These are phyloP conservation scores for Trypanosoma melophagium DNA, from an alignment of 208 protist genomes.

Conservation along the genomic window DNA sequence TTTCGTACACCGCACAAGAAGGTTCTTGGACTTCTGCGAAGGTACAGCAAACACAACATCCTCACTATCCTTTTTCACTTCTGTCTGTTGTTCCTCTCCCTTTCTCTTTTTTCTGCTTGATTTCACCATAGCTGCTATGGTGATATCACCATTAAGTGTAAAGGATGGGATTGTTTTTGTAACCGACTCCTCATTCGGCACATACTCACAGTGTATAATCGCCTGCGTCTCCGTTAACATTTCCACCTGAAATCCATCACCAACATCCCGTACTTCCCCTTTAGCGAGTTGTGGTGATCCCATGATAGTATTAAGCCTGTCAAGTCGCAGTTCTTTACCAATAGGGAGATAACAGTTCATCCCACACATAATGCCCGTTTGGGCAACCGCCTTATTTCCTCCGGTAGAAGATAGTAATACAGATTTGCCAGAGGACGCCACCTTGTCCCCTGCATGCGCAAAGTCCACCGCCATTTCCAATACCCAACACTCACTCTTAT, in stretches of 20 bases:
- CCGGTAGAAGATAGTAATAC: constrained; percentile 61
- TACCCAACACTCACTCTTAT: too few species aligned
- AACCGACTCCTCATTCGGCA: not conserved
- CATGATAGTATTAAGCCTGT: constrained; percentile 28
- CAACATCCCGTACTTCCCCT: constrained; percentile 30
- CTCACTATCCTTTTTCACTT: not conserved
- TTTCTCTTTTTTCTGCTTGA: not conserved
- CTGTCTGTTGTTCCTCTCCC: not conserved
- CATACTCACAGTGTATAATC: constrained; percentile 16
- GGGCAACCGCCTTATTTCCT: constrained; percentile 71
- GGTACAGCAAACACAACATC: constrained; percentile 4
- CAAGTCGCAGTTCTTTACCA: constrained; percentile 33
- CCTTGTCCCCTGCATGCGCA: constrained; percentile 32
- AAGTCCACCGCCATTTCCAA: constrained; percentile 41
- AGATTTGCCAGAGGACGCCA: constrained; percentile 63
- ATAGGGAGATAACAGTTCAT: constrained; percentile 69
- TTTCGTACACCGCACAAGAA: constrained; percentile 8
- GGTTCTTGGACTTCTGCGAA: constrained; percentile 20
- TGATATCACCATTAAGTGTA: constrained; percentile 9
- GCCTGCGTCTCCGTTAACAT: constrained; percentile 20
- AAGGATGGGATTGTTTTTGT: constrained; percentile 10
- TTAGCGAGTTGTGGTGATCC: constrained; percentile 20
- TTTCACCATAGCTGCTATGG: constrained; percentile 1
- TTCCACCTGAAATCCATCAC: constrained; percentile 40
- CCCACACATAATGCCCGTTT: constrained; percentile 61